Percentiles rank a stretch among this genome's conserved stretches.
Evolutionary conservation across 1,139 yeast genomes (phyloP).

Genomic region (Scheffersomyces illinoinensis): DNA sequence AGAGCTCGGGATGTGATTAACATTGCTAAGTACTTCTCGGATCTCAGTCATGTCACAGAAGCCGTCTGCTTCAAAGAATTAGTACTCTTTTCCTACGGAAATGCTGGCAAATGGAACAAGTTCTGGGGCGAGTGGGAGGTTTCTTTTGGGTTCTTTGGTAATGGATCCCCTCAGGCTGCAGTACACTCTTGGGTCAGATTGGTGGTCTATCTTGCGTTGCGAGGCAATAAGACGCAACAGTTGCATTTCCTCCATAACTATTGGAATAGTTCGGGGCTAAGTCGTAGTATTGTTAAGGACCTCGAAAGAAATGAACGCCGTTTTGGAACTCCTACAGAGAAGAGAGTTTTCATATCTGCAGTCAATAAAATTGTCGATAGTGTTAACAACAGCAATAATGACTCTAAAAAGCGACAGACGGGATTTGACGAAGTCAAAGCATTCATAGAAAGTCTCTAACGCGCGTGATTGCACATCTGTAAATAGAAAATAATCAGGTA

Average conservation of each 20-base stretch:
- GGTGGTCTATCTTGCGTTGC: constrained; percentile 33
- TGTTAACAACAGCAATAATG: constrained; percentile 11
- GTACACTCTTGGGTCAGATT: constrained; percentile 36
- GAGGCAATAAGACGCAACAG: constrained; percentile 28
- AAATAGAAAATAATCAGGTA: not conserved
- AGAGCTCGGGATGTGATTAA: constrained; percentile 33
- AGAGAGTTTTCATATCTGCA: constrained; percentile 22
- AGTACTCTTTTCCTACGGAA: constrained; percentile 39
- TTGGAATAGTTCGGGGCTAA: constrained; percentile 26
- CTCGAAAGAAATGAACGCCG: constrained; percentile 14
- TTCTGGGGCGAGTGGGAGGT: constrained; percentile 47
- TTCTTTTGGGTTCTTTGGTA: constrained; percentile 15
- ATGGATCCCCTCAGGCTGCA: constrained; percentile 6
- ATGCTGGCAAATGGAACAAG: constrained; percentile 36
- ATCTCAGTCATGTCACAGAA: constrained; percentile 9
- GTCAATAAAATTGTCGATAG: constrained; percentile 16
- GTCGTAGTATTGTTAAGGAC: constrained; percentile 25
- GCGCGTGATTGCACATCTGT: not conserved
- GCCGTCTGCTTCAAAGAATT: constrained; percentile 30
- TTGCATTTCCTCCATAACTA: constrained; percentile 31
- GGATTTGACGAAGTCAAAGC: constrained; percentile 6
- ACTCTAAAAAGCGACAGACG: not conserved
- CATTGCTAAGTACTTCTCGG: constrained; percentile 23
- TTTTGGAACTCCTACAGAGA: constrained; percentile 24
- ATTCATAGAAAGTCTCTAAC: constrained; percentile 4